Base-by-base conservation (phyloP, 2,329 filamentous ascomycete genomes). In the Arachnopeziza araneosa region DNA sequence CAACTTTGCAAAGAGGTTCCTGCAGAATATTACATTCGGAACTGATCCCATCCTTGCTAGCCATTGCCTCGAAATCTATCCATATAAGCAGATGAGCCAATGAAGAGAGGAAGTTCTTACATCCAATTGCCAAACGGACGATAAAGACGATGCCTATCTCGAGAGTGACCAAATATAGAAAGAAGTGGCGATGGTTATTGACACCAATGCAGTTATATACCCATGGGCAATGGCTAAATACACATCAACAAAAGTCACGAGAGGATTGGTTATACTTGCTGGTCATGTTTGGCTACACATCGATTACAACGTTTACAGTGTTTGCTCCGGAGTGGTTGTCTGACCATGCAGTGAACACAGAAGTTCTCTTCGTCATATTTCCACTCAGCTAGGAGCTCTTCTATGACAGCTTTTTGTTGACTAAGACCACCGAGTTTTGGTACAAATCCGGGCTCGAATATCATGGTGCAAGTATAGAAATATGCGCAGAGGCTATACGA, bases 151-250 rank as follows among this genome's bases (percentile, higher is more conserved):
- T 88, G 30, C 91, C 91, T 19, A 89, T 64, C 58, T 91, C 89
- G 63, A 99, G 77, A 69, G 77, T 86, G 50, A 96, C 77, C 21
- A 99, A 83, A 73, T 98, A 99, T 55, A 97, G 78, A 70, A 97
- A 89, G 75, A 99, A 99, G 68, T 97, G 93, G 17, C 95, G 87
- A 71, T 98, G 90, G 73, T 98, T 99, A 77, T 98, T 98, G 64
- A 95, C 84, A 51, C 91, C 95, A 50, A 99, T 85, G 70, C 95
- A 99, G 75, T 97, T 98, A 76, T 96, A 90, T 24, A 98, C 90
- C 95, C 95, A 99, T 0, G 95, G 95, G 71, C 95, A 99, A 72
- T 99, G 95, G 71, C 91, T 96, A 59, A 3, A 54, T 30, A 44
- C 4, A 44, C 17, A 44, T 44, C 17, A 44, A 19, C 12, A 17